Evolutionary conservation across 129 eudicot species (phyloP).

Genomic region (Heracleum sosnowskyi): DNA sequence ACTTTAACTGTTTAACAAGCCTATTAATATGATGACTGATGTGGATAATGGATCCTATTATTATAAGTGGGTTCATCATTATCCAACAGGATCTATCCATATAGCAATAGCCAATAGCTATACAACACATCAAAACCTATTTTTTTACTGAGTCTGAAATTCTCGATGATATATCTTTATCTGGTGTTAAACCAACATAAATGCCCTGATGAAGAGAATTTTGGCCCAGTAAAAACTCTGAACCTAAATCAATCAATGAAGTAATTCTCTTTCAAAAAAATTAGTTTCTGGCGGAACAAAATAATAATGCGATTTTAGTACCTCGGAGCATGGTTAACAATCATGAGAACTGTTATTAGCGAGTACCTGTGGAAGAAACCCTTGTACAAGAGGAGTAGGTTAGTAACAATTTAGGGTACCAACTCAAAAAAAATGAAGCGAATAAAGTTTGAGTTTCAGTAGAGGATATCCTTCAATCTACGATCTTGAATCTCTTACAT

Average conservation of each 20-base stretch:
- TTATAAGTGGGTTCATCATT: background rate
- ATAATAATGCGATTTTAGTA: slow-evolving; percentile 16
- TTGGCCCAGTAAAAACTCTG: background rate
- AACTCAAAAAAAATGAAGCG: background rate
- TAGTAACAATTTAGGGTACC: background rate
- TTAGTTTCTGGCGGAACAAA: background rate
- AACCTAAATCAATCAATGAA: background rate
- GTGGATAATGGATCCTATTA: background rate
- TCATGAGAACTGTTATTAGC: slow-evolving; percentile 80
- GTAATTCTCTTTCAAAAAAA: background rate
- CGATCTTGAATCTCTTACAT: background rate
- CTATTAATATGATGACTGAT: background rate
- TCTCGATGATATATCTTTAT: background rate
- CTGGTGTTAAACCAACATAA: background rate
- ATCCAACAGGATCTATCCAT: background rate
- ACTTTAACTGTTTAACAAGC: background rate
- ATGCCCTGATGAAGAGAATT: background rate
- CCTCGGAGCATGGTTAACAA: slow-evolving; percentile 94
- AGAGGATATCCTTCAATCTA: background rate
- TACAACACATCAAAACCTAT: background rate
- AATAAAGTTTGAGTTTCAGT: background rate
- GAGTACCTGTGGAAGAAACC: slow-evolving; percentile 99
- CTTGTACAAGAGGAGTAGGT: slow-evolving; percentile 34
- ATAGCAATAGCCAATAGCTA: background rate
- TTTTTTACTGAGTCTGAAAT: background rate